Base-by-base conservation (phyloP, 495 filamentous ascomycete species). In the Chaetomium fimeti region DNA sequence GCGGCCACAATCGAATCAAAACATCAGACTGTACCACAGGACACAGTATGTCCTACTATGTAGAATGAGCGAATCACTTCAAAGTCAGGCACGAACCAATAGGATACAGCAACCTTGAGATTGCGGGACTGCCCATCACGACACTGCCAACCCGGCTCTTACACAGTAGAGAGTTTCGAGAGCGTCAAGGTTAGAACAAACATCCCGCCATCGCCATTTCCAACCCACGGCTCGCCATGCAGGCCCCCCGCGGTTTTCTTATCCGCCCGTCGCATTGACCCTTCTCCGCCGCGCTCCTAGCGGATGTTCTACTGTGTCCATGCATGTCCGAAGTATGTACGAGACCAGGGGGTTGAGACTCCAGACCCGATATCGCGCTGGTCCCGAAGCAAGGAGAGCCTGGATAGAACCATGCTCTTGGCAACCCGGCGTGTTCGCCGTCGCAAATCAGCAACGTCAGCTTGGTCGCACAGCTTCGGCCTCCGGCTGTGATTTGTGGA, bases 401-500 rank as follows among this genome's bases (percentile, higher is more conserved):
- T 25, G 32, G 32, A 48, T 15, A 48, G 2, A 22, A 48, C 24
- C 57, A 20, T 27, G 24, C 0, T 8, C 51, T 18, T 22, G 22
- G 3, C 55, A 16, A 29, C 18, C 22, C 5, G 32, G 22, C 13
- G 43, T 40, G 6, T 22, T 38, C 12, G 18, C 27, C 28, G 27
- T 43, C 49, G 42, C 61, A 43, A 63, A 63, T 63, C 61, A 56
- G n/a, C 29, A 28, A 5, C 43, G 29, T 25, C 61, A 22, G 27
- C 40, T 57, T 48, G 13, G 61, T 63, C 42, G n/a, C 53, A 63
- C 61, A 40, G 27, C 61, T 36, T 22, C 57, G 29, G n/a, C 25
- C 54, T 40, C 43, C 29, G n/a, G 27, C 57, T 49, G 7, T 49
- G 43, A 60, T 60, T 48, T 28, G 56, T 40, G 1, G 27, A 15